phyloP scores from a whole-genome alignment of 345 rosid species.

The Acer yangbiense region DNA sequence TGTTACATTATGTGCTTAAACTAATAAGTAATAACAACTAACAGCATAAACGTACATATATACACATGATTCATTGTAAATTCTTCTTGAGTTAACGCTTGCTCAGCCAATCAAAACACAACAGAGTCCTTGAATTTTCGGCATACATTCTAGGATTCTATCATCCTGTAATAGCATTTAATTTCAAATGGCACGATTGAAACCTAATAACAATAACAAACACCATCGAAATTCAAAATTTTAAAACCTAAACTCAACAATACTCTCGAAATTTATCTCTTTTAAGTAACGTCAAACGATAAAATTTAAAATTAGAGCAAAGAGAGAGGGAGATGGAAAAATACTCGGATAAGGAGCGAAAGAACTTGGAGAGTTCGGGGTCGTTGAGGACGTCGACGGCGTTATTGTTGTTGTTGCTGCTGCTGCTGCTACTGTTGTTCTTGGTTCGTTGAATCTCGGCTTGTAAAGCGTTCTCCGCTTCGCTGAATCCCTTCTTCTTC shows the following conservation, averaged over 20 bases:
- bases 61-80: not conserved
- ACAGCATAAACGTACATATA: not conserved
- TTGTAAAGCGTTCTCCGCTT: slow-evolving; percentile 58
- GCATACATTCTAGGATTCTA: not conserved
- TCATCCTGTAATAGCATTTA: not conserved
- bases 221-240: not conserved
- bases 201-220: not conserved
- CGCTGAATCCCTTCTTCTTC: slow-evolving; percentile 90
- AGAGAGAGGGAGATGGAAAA: not conserved
- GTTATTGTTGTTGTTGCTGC: slow-evolving; percentile 22
- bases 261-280: not conserved
- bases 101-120: not conserved
- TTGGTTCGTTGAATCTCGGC: slow-evolving; percentile 65
- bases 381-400: slow-evolving; percentile 56
- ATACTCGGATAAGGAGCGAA: slow-evolving; percentile 76
- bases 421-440: slow-evolving; percentile 18
- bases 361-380: slow-evolving; percentile 71
- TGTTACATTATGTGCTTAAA: not conserved
- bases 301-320: not conserved
- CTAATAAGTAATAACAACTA: not conserved
- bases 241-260: not conserved
- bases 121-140: not conserved
- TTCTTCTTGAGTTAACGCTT: not conserved
- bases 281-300: not conserved
- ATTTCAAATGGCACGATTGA: not conserved